Conservation (phyloP, 2,329 filamentous ascomycete genomes). For the Cryphonectria radicalis region DNA sequence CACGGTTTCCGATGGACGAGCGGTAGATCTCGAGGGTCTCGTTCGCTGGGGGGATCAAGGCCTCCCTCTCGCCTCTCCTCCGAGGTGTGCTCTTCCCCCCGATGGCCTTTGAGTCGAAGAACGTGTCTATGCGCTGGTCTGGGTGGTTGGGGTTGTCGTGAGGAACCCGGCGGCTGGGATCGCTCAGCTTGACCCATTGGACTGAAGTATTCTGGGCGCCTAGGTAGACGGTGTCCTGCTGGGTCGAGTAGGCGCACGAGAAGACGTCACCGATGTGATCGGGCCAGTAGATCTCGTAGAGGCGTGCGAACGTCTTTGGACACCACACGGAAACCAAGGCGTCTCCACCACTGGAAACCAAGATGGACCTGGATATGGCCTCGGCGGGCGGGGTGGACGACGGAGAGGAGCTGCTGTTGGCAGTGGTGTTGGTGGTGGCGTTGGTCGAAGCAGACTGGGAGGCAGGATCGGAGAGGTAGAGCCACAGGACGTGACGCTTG, state of each 20-base stretch:
- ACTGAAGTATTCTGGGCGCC: conserved; percentile 94
- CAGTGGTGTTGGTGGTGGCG: conserved; percentile 6
- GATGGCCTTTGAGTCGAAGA: conserved; percentile 90
- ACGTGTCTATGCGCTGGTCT: conserved; percentile 78
- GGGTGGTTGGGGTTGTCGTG: conserved; percentile 72
- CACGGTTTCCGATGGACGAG: conserved; percentile 82
- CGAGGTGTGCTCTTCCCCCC: conserved; percentile 80
- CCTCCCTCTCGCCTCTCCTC: conserved; percentile 64
- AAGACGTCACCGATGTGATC: conserved; percentile 97
- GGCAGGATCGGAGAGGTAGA: conserved; percentile 77
- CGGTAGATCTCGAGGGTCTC: conserved; percentile 78
- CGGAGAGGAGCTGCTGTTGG: conserved; percentile 47
- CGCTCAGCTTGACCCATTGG: conserved; percentile 83
- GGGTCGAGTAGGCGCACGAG: conserved; percentile 84
- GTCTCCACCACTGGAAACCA: conserved; percentile 93
- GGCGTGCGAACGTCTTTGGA: conserved; percentile 71
- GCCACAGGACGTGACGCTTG: conserved; percentile 84
- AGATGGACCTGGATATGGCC: conserved; percentile 59
- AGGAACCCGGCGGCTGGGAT: conserved; percentile 61
- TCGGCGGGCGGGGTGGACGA: conserved; percentile 53
- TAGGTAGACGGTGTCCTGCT: conserved; percentile 82
- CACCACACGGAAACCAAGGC: conserved; percentile 95
- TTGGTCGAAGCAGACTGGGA: conserved; percentile 35
- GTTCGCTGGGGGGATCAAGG: conserved; percentile 56
- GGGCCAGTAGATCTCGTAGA: conserved; percentile 89